phyloP scores from a whole-genome alignment of 371 early-diverging fungal genomes.

The Mucor ambiguus region DNA sequence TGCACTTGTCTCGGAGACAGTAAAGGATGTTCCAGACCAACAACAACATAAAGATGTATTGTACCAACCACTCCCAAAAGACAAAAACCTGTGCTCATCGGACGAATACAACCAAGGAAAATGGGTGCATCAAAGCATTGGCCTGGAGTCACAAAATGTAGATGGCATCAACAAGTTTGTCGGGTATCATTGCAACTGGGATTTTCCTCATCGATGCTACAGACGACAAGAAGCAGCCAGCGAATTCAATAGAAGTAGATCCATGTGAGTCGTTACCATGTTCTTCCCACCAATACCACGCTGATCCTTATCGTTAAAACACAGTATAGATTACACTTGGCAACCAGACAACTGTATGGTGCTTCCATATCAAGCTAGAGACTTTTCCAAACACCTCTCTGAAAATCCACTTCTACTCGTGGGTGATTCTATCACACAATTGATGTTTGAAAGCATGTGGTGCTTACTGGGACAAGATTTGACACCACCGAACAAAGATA shows the following conservation, averaged over 20 bases:
- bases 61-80: constrained; percentile 1
- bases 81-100: constrained; percentile 24
- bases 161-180: constrained; percentile 28
- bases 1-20: background rate
- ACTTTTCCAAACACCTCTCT: constrained; percentile 33
- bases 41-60: background rate
- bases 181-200: constrained; percentile 36
- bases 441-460: constrained; percentile 40
- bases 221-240: constrained; percentile 17
- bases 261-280: constrained; percentile 28
- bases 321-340: constrained; percentile 41
- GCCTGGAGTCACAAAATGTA: constrained; percentile 15
- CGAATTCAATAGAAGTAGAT: constrained; percentile 37
- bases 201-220: constrained; percentile 43
- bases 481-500: constrained; percentile 15
- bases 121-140: constrained; percentile 32
- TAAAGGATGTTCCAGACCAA: background rate
- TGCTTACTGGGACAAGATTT: constrained; percentile 36
- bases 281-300: background rate
- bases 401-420: constrained; percentile 40
- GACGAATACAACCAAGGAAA: constrained; percentile 32
- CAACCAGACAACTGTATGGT: constrained; percentile 30
- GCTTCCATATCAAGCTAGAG: constrained; percentile 25
- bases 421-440: constrained; percentile 46
- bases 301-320: background rate